Evolutionary conservation across 345 rosid genomes (phyloP), one percentile per base, ranked within the genome.

Genomic region (Eucalyptus virginea): DNA sequence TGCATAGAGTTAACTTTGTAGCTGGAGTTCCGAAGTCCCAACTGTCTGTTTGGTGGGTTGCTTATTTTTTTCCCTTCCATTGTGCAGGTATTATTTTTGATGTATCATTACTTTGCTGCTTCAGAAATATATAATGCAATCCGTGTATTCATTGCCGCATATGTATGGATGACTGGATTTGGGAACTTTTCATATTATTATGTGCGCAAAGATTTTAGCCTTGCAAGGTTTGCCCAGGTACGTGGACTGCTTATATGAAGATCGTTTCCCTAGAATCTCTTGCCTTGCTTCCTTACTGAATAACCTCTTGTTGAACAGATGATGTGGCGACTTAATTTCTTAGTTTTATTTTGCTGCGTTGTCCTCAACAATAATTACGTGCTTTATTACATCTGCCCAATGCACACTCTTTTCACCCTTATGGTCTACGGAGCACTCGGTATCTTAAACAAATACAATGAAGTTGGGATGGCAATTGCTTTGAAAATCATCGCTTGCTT

Each of bases 131-230:
- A 98, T 88, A 98, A 98, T 94, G 98, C 99, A 47, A 98, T 98
- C 88, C 95, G 99, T 67, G 2, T 98, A 40, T 98, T 98, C 89
- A 98, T 98, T 93, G 99, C 99, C 60, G 96, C 97, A 72, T 98
- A 98, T 94, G 99, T 98, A 89, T 98, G 99, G 99, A 98, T 98
- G 99, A 98, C 99, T 94, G 99, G 99, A 89, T 98, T 98, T 91
- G 99, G 99, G 88, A 97, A 97, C 91, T 98, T 98, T 92, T 98
- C 99, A n/a, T 97, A 97, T 91, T 98, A 98, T 91, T 98, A 98
- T 88, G 91, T 98, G 88, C 99, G 99, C 90, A 98, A 98, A 92
- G 99, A 98, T 94, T 98, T 97, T 90, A 96, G 99, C 90, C 94
- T 96, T 93, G 92, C 95, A 58, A 94, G 99, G 95, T 98, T 98